Conservation (phyloP, 2,329 filamentous ascomycete genomes). For the Penicillium crustosum region DNA sequence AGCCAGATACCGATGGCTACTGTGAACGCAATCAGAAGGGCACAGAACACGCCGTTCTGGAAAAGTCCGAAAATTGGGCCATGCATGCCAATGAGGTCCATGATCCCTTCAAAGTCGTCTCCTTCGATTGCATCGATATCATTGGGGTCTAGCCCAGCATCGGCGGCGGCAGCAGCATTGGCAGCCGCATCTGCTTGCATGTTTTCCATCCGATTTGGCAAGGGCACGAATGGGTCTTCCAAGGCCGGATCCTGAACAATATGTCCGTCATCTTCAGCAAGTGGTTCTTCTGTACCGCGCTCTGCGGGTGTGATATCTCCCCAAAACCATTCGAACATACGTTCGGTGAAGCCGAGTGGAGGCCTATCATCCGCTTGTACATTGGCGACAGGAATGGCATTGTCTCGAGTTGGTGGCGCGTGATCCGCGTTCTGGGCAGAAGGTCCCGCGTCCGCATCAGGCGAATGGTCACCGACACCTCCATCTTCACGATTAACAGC, state of each 20-base stretch:
- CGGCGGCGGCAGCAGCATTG: slow-evolving; percentile 37
- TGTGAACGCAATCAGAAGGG: slow-evolving; percentile 82
- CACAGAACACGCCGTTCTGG: slow-evolving; percentile 93
- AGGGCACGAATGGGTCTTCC: slow-evolving; percentile 61
- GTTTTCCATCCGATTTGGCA: slow-evolving; percentile 39
- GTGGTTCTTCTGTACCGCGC: slow-evolving; percentile 39
- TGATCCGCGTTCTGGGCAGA: not conserved
- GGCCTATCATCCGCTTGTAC: slow-evolving; percentile 13
- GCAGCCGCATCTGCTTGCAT: slow-evolving; percentile 9
- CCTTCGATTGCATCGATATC: slow-evolving; percentile 60
- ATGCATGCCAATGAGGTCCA: slow-evolving; percentile 95
- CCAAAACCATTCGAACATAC: slow-evolving; percentile 48
- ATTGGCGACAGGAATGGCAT: not conserved
- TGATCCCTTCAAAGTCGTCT: slow-evolving; percentile 92
- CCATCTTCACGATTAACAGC: not conserved
- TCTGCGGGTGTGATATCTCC: slow-evolving; percentile 37
- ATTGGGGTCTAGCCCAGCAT: slow-evolving; percentile 64
- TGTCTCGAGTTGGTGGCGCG: not conserved
- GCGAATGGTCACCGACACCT: not conserved
- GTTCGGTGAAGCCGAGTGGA: slow-evolving; percentile 26
- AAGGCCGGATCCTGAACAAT: slow-evolving; percentile 59
- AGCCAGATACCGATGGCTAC: slow-evolving; percentile 83
- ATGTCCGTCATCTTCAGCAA: slow-evolving; percentile 58
- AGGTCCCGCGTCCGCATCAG: not conserved
- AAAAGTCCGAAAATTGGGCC: slow-evolving; percentile 85